Evolutionary conservation across 345 rosid genomes (phyloP), one percentile per base, ranked within the genome.

Genomic region (Euphorbia tirucalli): DNA sequence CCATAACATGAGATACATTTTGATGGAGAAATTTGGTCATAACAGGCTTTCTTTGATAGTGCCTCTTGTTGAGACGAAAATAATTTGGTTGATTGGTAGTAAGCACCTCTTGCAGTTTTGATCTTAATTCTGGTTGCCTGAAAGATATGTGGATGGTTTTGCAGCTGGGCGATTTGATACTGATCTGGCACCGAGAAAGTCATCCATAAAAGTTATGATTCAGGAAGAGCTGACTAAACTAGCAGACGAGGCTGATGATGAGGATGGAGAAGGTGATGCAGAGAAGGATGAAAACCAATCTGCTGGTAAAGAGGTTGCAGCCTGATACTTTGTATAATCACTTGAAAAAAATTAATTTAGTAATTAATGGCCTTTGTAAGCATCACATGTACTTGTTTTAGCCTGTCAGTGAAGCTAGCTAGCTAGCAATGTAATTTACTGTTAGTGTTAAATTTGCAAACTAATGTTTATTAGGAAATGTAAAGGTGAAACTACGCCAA

Each of bases 221-320:
- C 98, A 91, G 75, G 94, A 86, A 22, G 98, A 93, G 85, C 98
- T 93, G 48, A 86, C 93, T 13, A 93, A 91, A 83, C 74, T 93
- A 77, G 97, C 96, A 5, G 91, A 89, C 13, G 97, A 86, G 59
- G 90, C 74, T 1, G 96, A 88, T 1, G 88, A 87, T 8, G 96
- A 88, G 7, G 92, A 82, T 0, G 96, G 79, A 24, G 95, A 80
- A 57, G 80, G 82, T 5, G 82, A 75, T 5, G 88, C 72, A 1
- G 85, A 84, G 63, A 71, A 66, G 32, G 64, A 66, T 43, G 70
- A 74, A 37, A 73, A n/a, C n/a, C 74, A 68, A 37, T 15, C 74
- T 18, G 59, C 57, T 0, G 74, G 61, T n/a, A 44, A 74, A 69
- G 81, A 68, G 72, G 74, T 78, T 31, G 67, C 73, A 57, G 71